Conservation (phyloP, 2,329 filamentous ascomycete genomes). For the Apiospora marii region DNA sequence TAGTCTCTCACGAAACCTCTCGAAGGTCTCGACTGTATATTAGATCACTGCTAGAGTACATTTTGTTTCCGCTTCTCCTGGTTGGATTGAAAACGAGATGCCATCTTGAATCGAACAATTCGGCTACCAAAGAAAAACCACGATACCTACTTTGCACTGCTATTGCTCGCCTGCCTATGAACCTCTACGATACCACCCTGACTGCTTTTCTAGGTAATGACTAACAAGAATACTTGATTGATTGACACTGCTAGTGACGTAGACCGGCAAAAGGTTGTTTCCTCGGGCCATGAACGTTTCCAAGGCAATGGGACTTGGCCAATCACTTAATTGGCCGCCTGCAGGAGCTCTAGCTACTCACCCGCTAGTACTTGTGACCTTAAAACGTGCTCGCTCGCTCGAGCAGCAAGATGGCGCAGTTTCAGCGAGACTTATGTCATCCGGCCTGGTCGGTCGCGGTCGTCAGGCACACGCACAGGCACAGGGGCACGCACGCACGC, state of each 20-base stretch:
- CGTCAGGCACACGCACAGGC: slow-evolving; percentile 3
- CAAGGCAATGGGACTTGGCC: slow-evolving; percentile 14
- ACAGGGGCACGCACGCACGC: neutral
- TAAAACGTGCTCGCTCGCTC: slow-evolving; percentile 19
- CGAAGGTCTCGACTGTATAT: neutral
- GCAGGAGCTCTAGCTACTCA: neutral
- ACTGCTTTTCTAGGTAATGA: neutral
- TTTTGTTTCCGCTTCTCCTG: neutral
- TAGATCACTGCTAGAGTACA: slow-evolving; percentile 10
- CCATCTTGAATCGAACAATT: neutral
- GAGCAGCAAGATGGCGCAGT: neutral
- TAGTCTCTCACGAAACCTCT: neutral
- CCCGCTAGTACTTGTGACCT: slow-evolving; percentile 10
- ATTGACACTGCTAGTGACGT: neutral
- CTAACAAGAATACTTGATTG: neutral
- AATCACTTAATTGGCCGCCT: neutral
- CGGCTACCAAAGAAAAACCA: neutral
- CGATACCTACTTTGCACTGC: neutral
- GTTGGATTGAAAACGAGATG: neutral
- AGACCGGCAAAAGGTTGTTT: neutral
- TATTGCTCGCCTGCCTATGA: neutral
- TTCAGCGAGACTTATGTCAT: slow-evolving; percentile 12
- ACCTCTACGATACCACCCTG: neutral
- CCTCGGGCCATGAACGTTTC: neutral
- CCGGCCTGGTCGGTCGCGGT: neutral